Evolutionary conservation across 192 early-diverging fungal genomes (phyloP), one percentile per base, ranked within the genome.

Genomic region (Diversispora eburnea): DNA sequence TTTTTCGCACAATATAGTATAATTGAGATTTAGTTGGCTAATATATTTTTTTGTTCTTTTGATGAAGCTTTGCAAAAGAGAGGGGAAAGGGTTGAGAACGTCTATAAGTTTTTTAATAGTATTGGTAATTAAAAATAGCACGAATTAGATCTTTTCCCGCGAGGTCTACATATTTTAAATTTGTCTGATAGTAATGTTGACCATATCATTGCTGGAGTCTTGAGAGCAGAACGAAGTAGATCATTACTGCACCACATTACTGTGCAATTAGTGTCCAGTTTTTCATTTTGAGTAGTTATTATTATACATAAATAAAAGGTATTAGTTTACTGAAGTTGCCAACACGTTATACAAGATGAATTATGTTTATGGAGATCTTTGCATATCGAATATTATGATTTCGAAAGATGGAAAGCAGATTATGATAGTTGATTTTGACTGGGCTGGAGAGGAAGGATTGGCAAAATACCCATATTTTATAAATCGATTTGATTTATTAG

Each of bases 391-490:
- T 46, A 5, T 64, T 64, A 64, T 64, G 62, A 64, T 46, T 43
- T 58, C 22, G 57, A 58, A 58, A 58, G 57, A 58, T 58, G 3
- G 22, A 58, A 3, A 58, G 57, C 62, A 64, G 43, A 39, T 64
- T 39, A 64, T 13, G 43, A 64, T 64, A 43, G 43, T 64, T 43
- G 42, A 4, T 4, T 64, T 64, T 64, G 62, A 64, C 43, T 64
- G 62, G 62, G 33, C 15, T 64, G 3, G 62, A 4, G 2, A 43
- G 1, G 62, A 64, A 13, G 42, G 62, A 12, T 43, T 1, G 12
- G 62, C 43, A 43, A 64, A n/a, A 43, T 64, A 64, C 22, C 42
- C 62, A 4, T n/a, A 64, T 64, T 64, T 64, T 64, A 64, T 64
- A 39, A 64, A 64, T 33, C 15, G 41, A 39, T 43, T 10, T 4